Evolutionary conservation across 345 rosid genomes (phyloP), one percentile per base, ranked within the genome.

Genomic region (Kernera saxatilis): DNA sequence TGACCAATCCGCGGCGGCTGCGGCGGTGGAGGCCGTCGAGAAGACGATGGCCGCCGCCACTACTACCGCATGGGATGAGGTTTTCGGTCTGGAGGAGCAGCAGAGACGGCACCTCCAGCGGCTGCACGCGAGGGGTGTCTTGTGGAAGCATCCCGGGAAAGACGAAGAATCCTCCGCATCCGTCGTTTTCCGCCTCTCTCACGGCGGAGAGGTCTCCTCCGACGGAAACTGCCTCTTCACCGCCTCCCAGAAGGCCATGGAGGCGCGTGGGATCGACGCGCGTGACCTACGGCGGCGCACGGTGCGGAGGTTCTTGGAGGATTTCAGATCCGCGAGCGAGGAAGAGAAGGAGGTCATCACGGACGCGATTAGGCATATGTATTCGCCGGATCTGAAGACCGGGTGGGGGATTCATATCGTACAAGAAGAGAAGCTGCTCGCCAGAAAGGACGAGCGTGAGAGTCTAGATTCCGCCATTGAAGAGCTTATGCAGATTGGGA

Each of bases 321-420:
- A 87, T 73, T 78, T 83, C 54, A 78, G 90, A 91, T 93, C 95
- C 11, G 92, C 78, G 36, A 37, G 72, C 9, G 80, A 64, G 15
- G 83, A 77, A 14, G 86, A 83, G 77, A 84, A 69, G 40, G 84
- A 76, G 40, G 64, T 18, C 64, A 84, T 88, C 64, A 78, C 77
- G 22, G 86, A 70, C 1, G 92, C 78, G 53, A 84, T 95, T 75
- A 76, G 83, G 78, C 92, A 95, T 35, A 84, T 95, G 98, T 95
- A 95, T 72, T 82, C 91, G 58, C 98, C 99, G 80, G 99, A 92
- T 95, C 92, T 95, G 92, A 87, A 78, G 57, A 87, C 32, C n/a
- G 99, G 99, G 5, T 95, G 99, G 99, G 98, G 99, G 64, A 81
- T 95, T 73, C 99, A 95, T 39, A 87, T 95, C 7, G 92, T 95